Evolutionary conservation across 805 yeast species (phyloP), one percentile per base, ranked within the genome.

Genomic region (Ogataea zsoltii): DNA sequence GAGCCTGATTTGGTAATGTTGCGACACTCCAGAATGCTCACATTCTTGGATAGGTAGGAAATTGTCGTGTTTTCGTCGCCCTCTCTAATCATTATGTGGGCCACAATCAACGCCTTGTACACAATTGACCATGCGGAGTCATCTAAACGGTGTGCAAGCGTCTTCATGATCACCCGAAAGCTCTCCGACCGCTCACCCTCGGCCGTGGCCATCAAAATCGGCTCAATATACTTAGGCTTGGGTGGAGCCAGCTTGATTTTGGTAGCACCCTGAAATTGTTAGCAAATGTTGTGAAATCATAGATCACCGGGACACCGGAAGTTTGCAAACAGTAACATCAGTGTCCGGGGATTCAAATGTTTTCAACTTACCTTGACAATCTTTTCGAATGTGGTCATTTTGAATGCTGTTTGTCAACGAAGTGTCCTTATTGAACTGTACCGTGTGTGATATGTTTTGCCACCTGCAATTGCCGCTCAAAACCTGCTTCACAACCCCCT

Each of bases 171-270:
- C 16, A 82, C 79, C 47, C 72, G 72, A 57, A 92, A 82, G 53
- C 87, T 77, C 15, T 77, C 82, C 33, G 59, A 54, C 21, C 57
- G 55, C 48, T 70, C 75, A 26, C 77, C 76, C 41, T 74, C 72
- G 40, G 76, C 74, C 2, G 90, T 85, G 23, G 85, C 74, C 74
- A 82, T 75, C 26, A 94, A 73, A 42, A 94, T 88, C 1, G 98
- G 98, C 69, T 92, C 98, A 42, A 94, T 82, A 63, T 94, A 94
- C 65, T 94, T 94, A 31, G 95, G 85, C 68, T 94, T 94, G 6
- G 99, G 99, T n/a, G 98, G 96, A 10, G 98, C 98, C 69, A 88
- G 78, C 56, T 83, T 83, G 28, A 82, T 74, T 64, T 83, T 83
- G 13, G 89, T 83, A 42, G 88, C 89, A 38, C 88, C 84, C 75